Evolutionary conservation across 257 asterid species (phyloP).

Genomic region (Solanum tacnaense): DNA sequence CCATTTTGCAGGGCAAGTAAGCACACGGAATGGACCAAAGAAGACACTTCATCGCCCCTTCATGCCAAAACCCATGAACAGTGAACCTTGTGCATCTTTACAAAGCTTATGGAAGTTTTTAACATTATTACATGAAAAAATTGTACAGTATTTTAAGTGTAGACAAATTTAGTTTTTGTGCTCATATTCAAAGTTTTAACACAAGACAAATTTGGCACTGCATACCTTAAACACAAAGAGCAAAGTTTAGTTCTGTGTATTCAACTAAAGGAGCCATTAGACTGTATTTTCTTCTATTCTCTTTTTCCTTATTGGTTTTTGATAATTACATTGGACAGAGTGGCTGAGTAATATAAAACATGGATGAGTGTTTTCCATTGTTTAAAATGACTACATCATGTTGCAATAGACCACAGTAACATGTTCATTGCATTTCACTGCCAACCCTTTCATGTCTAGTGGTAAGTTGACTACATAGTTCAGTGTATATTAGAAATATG

Average conservation of each 20-base stretch:
- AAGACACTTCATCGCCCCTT: not conserved
- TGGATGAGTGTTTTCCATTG: not conserved
- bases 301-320: not conserved
- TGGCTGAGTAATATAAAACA: not conserved
- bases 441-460: not conserved
- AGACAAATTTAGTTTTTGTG: not conserved
- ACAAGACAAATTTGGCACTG: not conserved
- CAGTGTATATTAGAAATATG: not conserved
- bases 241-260: not conserved
- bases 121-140: not conserved
- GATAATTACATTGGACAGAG: not conserved
- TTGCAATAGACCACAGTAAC: not conserved
- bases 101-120: not conserved
- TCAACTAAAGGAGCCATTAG: not conserved
- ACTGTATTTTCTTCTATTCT: not conserved
- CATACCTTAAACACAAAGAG: not conserved
- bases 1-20: not conserved
- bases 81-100: not conserved
- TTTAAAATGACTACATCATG: not conserved
- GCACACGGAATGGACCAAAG: slow-evolving; percentile 4
- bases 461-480: not conserved
- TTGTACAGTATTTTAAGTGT: not conserved
- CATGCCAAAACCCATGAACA: not conserved
- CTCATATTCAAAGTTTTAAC: not conserved
- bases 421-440: not conserved